Percentiles rank a stretch among this genome's conserved stretches.
Evolutionary conservation across 345 rosid genomes (phyloP).

Genomic region (Arabidopsis arenosa): DNA sequence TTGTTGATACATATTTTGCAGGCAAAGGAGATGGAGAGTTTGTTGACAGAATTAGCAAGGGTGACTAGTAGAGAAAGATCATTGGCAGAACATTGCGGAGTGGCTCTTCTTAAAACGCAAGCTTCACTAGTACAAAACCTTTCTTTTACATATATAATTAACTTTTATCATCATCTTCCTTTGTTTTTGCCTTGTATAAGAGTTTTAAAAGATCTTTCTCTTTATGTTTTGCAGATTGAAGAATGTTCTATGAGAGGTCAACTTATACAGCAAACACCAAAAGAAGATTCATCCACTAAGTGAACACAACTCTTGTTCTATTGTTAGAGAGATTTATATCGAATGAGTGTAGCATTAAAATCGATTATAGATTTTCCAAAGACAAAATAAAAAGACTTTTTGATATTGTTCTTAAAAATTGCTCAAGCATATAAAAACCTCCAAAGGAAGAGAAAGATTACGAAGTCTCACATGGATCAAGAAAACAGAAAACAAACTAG

Average conservation of each 20-base stretch:
- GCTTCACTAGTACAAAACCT: constrained; percentile 53
- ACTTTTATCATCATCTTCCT: not conserved
- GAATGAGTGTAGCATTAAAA: not conserved
- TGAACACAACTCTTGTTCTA: constrained; percentile 3
- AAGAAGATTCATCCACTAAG: constrained; percentile 1
- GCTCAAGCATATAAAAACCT: not conserved
- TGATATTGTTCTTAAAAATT: no score
- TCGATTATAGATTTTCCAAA: not conserved
- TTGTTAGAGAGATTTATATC: not conserved
- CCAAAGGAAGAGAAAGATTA: not conserved
- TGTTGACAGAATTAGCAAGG: constrained; percentile 67
- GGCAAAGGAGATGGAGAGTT: constrained; percentile 64
- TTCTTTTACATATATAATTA: not conserved
- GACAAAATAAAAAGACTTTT: not conserved
- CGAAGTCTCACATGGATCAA: not conserved
- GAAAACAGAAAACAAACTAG: not conserved
- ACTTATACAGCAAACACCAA: constrained; percentile 51
- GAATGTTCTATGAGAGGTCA: constrained; percentile 66
- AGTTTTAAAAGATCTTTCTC: not conserved
- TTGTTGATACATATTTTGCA: constrained; percentile 39
- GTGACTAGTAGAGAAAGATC: constrained; percentile 60
- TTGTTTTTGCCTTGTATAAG: not conserved
- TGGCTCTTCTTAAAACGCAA: constrained; percentile 47
- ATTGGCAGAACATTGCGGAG: constrained; percentile 63
- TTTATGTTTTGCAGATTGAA: constrained; percentile 53